phyloP scores from a whole-genome alignment of 2,329 filamentous ascomycete species.

The Penicillium hesseltinei region DNA sequence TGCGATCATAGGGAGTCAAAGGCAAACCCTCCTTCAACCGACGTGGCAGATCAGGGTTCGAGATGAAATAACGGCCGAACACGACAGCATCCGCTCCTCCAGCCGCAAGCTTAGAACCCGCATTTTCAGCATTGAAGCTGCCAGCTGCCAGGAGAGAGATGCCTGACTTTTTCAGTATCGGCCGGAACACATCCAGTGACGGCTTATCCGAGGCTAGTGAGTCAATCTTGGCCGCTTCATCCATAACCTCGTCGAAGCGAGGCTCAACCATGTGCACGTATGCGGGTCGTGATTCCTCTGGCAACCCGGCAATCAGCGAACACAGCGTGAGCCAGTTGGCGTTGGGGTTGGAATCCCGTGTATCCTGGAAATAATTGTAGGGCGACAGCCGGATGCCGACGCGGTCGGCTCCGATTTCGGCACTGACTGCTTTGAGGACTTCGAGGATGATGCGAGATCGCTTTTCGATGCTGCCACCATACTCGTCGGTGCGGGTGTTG shows the following conservation, averaged over 20 bases:
- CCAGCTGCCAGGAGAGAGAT: conserved; percentile 39
- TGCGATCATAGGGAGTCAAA: conserved; percentile 40
- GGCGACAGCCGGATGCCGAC: conserved; percentile 60
- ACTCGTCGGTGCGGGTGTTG: conserved; percentile 55
- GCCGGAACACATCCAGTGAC: conserved; percentile 44
- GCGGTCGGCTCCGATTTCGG: conserved; percentile 47
- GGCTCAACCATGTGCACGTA: conserved; percentile 53
- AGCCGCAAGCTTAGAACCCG: conserved; percentile 16
- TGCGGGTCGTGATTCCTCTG: conserved; percentile 34
- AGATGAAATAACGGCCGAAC: conserved; percentile 43
- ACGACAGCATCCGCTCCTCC: conserved; percentile 32
- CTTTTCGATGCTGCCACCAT: conserved; percentile 51
- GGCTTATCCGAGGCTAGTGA: conserved; percentile 32
- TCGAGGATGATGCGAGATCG: conserved; percentile 54
- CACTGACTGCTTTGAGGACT: conserved; percentile 51
- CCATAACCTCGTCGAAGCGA: conserved; percentile 48
- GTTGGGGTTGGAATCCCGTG: conserved; percentile 46
- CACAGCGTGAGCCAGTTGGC: conserved; percentile 49
- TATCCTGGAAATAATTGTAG: conserved; percentile 60
- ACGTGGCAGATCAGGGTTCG: conserved; percentile 46
- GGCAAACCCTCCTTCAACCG: conserved; percentile 37
- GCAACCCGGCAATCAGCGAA: conserved; percentile 40
- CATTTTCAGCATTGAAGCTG: conserved; percentile 26
- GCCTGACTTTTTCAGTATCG: conserved; percentile 40
- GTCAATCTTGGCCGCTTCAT: conserved; percentile 46